Evolutionary conservation across 2,329 filamentous ascomycete genomes (phyloP), one percentile per base, ranked within the genome.

Genomic region (Calonectria pteridis): DNA sequence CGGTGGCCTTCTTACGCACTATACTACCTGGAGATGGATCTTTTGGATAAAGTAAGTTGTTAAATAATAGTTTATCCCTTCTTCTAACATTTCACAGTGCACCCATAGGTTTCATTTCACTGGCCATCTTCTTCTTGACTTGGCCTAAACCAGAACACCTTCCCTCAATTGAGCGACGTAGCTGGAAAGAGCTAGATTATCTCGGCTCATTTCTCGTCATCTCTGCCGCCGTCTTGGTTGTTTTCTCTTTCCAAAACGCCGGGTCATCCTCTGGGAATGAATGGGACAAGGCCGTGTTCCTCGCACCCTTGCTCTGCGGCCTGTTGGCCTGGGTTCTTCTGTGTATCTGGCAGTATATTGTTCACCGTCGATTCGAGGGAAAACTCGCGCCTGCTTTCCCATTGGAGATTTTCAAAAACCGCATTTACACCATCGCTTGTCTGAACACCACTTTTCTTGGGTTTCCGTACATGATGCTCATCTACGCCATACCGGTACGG

Each of bases 31-130:
- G 89, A 82, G 87, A 73, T 90, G 88, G 87, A 84, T 91, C 2
- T 92, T 91, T 80, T 91, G 88, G 88, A 88, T 92, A 78, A 92
- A 91, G 88, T 90, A 77, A 63, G 86, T 82, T 29, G 16, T 28
- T 33, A 18, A 29, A 20, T 43, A 3, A 18, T 23, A 46, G 18
- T 46, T 50, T n/a, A 11, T 9, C 14, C 20, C 14, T 28, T 65
- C 53, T 9, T 26, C 71, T 75, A 46, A 80, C 51, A 31, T 6
- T 28, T 14, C 31, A 20, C 18, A 91, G 89, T 77, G 89, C 87
- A 2, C 90, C 90, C 1, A 82, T 91, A 16, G 88, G 89, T 1
- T 78, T 81, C 49, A 74, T 86, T 1, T 88, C 90, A 2, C 79
- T 90, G 26, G 63, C 84, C 10, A 75, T 90, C 0, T 89, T 92